These are phyloP conservation scores for Panus rudis DNA, from an alignment of 768 basidiomycete genomes.

Conservation along the genomic window DNA sequence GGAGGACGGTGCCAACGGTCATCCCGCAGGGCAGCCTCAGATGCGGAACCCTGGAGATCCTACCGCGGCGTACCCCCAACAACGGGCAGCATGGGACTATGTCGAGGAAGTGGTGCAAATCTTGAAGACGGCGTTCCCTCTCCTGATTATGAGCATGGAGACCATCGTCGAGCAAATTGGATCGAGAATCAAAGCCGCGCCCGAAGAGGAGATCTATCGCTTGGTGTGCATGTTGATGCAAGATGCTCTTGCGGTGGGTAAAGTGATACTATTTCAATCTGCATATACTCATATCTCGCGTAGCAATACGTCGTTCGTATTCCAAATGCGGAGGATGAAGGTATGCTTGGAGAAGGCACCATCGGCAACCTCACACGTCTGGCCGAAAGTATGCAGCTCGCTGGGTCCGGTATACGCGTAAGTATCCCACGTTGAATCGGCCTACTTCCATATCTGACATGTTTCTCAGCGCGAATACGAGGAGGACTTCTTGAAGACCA, in stretches of 20 bases:
- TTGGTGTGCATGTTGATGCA: slow-evolving; percentile 80
- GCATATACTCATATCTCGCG: neutral
- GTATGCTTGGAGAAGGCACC: slow-evolving; percentile 48
- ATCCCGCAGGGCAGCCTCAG: neutral
- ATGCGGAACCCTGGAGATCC: neutral
- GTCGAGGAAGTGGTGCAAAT: slow-evolving; percentile 92
- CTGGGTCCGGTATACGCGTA: no score
- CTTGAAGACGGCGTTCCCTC: slow-evolving; percentile 92
- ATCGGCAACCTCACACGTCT: slow-evolving; percentile 43
- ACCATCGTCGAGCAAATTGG: slow-evolving; percentile 94
- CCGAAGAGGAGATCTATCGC: slow-evolving; percentile 93
- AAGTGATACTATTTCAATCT: neutral
- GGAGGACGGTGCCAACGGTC: neutral
- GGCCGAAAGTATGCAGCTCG: no score
- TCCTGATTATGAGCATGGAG: slow-evolving; percentile 92
- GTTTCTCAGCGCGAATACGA: slow-evolving; percentile 73
- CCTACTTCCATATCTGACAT: neutral
- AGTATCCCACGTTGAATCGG: slow-evolving; percentile 20
- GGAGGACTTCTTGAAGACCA: slow-evolving; percentile 78
- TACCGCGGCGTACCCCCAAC: neutral
- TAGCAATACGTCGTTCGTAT: slow-evolving; percentile 70
- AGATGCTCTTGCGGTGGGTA: slow-evolving; percentile 74
- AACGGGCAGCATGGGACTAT: slow-evolving; percentile 76
- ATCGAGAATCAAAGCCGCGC: slow-evolving; percentile 77
- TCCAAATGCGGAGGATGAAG: slow-evolving; percentile 61